Conservation (phyloP, 2,329 filamentous ascomycete genomes). For the Aspergillus neoniger region DNA sequence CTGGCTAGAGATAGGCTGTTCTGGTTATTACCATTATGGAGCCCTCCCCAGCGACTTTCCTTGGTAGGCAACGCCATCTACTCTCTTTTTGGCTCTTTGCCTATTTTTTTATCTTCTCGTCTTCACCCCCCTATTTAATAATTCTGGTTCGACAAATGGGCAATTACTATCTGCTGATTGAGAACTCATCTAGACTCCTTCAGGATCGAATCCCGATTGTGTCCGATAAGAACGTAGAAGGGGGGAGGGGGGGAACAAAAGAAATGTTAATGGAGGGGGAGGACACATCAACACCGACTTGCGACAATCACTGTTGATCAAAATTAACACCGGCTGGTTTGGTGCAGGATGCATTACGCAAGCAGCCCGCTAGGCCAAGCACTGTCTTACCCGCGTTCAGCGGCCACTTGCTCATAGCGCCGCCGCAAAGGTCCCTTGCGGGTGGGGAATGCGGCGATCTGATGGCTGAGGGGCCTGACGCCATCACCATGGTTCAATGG, state of each 20-base stretch:
- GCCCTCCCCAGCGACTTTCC: neutral
- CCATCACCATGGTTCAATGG: slow-evolving; percentile 28
- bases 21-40: neutral
- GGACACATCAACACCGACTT: neutral
- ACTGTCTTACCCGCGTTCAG: slow-evolving; percentile 33
- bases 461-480: slow-evolving; percentile 29
- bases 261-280: neutral
- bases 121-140: too few species aligned
- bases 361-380: slow-evolving; percentile 34
- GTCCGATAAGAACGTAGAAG: slow-evolving; percentile 11
- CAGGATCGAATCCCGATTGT: slow-evolving; percentile 3
- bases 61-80: neutral
- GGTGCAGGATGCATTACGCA: slow-evolving; percentile 37
- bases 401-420: slow-evolving; percentile 35
- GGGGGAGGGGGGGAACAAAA: neutral
- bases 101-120: neutral
- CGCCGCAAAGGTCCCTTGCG: slow-evolving; percentile 36
- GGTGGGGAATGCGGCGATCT: slow-evolving; percentile 43
- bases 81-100: neutral
- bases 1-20: neutral
- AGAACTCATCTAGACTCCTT: neutral
- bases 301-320: slow-evolving; percentile 33
- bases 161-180: too few species aligned
- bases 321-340: slow-evolving; percentile 32
- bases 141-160: too few species aligned